Base-by-base conservation (phyloP, 1,139 yeast genomes). In the Magnusiomyces sp. region DNA sequence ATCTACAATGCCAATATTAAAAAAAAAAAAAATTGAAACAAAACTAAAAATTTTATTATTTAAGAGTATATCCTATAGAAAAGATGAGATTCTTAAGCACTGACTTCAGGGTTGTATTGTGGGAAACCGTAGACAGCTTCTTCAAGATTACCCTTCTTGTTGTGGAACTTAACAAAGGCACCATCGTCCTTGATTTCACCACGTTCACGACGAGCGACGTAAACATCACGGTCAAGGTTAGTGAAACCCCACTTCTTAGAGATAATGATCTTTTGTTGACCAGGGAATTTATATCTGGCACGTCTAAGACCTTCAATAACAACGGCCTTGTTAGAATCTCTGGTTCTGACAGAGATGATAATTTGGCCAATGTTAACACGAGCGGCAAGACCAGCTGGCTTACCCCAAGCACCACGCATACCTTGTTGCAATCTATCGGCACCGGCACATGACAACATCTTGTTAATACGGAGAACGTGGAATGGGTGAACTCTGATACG, bases 321-420 rank as follows among this genome's bases (percentile, higher is more conserved):
- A 72, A 87, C 95, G 56, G 80, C 97, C 82, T 89, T 88, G 95
- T 89, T 89, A 70, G 83, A 77, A 77, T 92, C 98, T 82, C 83
- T 92, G 76, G 97, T 87, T 82, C 98, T 90, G 74, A 89, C 90
- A 65, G 98, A 92, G 79, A 92, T 83, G 74, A 92, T 83, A 74
- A 92, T 83, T 81, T 92, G 98, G 72, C 98, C 98, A 76, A 92
- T 92, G 78, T 79, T 79, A 73, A 92, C 98, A 79, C 98, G 90
- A 70, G 98, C 98, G 68, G 97, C 98, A 71, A 90, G 83, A 81
- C 98, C 98, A 70, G 90, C 96, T 71, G 98, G 98, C 81, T 92
- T 92, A 87, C 98, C 98, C 97, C 97, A 92, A 72, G 98, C 98
- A 83, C 95, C 95, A 87, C 98, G 90, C 98, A 92, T 92, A 88